Conservation (phyloP, 306 rosid genomes). For the Cucumis cinereus region DNA sequence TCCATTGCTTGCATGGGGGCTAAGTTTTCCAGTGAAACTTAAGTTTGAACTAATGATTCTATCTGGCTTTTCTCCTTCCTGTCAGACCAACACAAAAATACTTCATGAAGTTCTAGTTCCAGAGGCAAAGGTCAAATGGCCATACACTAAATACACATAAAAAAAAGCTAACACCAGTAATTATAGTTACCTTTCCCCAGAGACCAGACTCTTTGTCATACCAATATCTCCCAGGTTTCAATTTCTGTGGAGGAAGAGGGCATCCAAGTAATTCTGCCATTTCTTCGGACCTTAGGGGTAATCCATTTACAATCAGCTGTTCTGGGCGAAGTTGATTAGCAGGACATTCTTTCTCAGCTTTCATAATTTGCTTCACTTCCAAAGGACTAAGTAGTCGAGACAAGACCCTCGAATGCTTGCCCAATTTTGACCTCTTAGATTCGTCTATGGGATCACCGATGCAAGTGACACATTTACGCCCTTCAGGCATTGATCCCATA, state of each 20-base stretch:
- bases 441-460: conserved; percentile 82
- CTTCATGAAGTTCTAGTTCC: neutral
- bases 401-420: conserved; percentile 75
- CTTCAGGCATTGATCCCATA: conserved; percentile 99
- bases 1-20: conserved; percentile 72
- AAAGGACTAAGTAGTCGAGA: conserved; percentile 83
- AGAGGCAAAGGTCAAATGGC: conserved; percentile 1
- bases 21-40: conserved; percentile 74
- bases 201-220: conserved; percentile 97
- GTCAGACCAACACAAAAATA: conserved; percentile 21
- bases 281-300: conserved; percentile 68
- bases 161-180: conserved; percentile 8
- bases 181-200: conserved; percentile 85
- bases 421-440: conserved; percentile 64
- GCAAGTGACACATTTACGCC: conserved; percentile 90
- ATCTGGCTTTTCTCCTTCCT: conserved; percentile 97
- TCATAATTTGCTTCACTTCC: conserved; percentile 97
- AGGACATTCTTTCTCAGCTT: conserved; percentile 90
- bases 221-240: conserved; percentile 98
- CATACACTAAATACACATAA: conserved; percentile 4
- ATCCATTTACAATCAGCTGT: conserved; percentile 79
- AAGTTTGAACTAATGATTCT: conserved; percentile 83
- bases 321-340: conserved; percentile 98
- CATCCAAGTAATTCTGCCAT: conserved; percentile 90
- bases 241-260: conserved; percentile 66